Evolutionary conservation across 768 basidiomycete genomes (phyloP), one percentile per base, ranked within the genome.

Genomic region (Russula ochroleuca): DNA sequence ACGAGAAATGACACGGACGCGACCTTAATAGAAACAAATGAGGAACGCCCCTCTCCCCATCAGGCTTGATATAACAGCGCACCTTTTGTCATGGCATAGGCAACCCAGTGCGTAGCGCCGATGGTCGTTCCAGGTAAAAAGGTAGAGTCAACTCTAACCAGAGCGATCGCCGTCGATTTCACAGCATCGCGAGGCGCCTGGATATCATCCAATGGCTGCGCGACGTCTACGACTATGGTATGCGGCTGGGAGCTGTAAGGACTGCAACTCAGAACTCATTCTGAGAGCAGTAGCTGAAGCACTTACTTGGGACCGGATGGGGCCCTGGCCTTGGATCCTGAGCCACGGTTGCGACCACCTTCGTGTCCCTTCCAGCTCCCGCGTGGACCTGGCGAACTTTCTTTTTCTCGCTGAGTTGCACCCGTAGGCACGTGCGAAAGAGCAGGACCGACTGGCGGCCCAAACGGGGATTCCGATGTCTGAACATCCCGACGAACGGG

Each of bases 41-140:
- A 63, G 21, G 8, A 15, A 4, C 11, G 28, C 19, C 14, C 23
- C 28, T 13, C 35, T 54, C 23, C 28, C 31, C 31, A 28, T 38
- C 15, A 6, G 23, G 33, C 54, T 21, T 21, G 25, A 40, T 8
- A 28, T 31, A 43, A 19, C 37, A 54, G 45, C 71, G 11, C 65
- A 84, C 88, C 90, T 77, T 87, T 85, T 5, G 88, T 92, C 92
- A 94, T 94, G 28, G 91, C 92, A 70, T 94, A 93, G 17, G 92
- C 92, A 63, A 94, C 92, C 90, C 92, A 94, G 71, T 91, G 88
- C 5, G 92, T 92, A 15, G 92, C 92, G 11, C 92, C 92, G 59
- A 94, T 93, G 37, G 92, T 94, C 14, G 88, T 87, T 17, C 92
- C 92, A 50, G 88, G 89, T 62, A 92, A 77, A 76, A 93, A 94